Conservation (phyloP, 2,329 filamentous ascomycete genomes). For the Ceratocystis smalleyi region DNA sequence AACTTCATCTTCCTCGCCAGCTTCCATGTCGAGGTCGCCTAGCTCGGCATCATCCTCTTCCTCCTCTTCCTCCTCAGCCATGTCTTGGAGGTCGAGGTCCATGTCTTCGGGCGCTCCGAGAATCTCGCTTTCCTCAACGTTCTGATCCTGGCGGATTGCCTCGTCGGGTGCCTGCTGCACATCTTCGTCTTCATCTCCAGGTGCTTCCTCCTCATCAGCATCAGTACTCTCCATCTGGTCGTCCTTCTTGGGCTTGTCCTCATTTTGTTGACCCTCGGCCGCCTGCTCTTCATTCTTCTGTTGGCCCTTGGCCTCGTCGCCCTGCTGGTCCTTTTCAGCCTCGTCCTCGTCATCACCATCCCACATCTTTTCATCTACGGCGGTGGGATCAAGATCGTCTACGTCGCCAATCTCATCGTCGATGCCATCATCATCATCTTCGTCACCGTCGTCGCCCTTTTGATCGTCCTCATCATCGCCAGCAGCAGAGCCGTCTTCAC, state of each 20-base stretch:
- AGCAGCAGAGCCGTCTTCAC: conserved; percentile 55
- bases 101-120: conserved; percentile 79
- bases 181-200: conserved; percentile 26
- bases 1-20: conserved; percentile 27
- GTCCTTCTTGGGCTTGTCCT: conserved; percentile 29
- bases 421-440: conserved; percentile 65
- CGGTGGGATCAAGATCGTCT: conserved; percentile 73
- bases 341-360: conserved; percentile 70
- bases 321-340: conserved; percentile 67
- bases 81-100: conserved; percentile 65
- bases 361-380: conserved; percentile 98
- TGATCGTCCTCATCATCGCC: conserved; percentile 45
- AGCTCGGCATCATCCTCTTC: conserved; percentile 33
- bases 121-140: conserved; percentile 66
- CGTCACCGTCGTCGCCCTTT: conserved; percentile 47
- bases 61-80: conserved; percentile 31
- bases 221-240: conserved; percentile 31
- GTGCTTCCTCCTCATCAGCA: conserved; percentile 21
- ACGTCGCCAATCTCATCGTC: conserved; percentile 86
- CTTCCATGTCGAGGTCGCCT: conserved; percentile 38
- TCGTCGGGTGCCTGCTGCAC: conserved; percentile 42
- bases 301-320: conserved; percentile 54
- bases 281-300: conserved; percentile 47
- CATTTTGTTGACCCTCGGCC: conserved; percentile 41
- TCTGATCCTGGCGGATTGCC: conserved; percentile 49